Base-by-base conservation (phyloP, 1,284 basidiomycete species). In the Wolfiporia cocos region DNA sequence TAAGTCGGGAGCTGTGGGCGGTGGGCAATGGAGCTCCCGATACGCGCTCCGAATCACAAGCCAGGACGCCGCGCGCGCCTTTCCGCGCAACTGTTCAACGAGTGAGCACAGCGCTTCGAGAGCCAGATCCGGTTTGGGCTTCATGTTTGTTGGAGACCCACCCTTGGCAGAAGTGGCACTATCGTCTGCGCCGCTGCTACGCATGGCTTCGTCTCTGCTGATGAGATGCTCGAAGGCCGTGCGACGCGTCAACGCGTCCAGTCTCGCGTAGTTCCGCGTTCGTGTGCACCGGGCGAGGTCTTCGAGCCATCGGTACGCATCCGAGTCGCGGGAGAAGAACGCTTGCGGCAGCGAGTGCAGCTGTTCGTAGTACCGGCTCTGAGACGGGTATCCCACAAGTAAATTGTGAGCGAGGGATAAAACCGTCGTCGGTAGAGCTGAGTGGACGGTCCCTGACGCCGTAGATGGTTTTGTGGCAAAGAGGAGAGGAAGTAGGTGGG, bases 1-100 rank as follows among this genome's bases (percentile, higher is more conserved):
- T 39, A 24, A 12, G 41, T 40, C 9, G 7, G 18, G 2, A 31
- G 26, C 34, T 36, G n/a, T 12, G 39, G 26, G 26, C 12, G 45
- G 39, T 5, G 26, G 22, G 47, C 66, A 70, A 17, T 69, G 67
- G 4, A 86, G 49, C 53, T 86, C 84, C 32, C 78, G 69, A 57
- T 86, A 87, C 1, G 76, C 74, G 32, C 70, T 66, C 30, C 81
- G 73, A 29, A 87, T 51, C n/a, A 83, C 59, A 1, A 47, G 53
- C 84, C 84, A 86, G 2, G 74, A 62, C 17, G 63, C 69, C n/a
- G 67, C 63, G 29, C 78, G 69, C 9, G 67, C 67, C 57, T 74
- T 78, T 4, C 48, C 53, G 17, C 76, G 69, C 26, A 86, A 53
- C 2, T 58, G 55, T 17, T 70, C 65, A 5, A 81, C 55, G 1